Conservation (phyloP, 208 protist species). For the Leishmania tarentolae region DNA sequence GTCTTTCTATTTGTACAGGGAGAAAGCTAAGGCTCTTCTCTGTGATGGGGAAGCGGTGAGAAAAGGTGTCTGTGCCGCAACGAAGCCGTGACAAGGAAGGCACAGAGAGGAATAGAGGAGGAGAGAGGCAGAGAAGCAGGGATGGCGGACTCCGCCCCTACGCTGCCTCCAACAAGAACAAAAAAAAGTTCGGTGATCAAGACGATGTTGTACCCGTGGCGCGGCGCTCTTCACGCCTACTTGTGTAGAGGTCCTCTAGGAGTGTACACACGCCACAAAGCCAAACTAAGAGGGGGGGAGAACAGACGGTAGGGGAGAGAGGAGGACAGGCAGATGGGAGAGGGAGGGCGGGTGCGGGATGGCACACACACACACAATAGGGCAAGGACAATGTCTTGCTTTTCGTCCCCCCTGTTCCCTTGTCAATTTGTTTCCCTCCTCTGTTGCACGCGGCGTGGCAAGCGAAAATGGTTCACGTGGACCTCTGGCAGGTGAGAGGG, state of each 20-base stretch:
- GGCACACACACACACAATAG: background rate
- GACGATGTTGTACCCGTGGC: background rate
- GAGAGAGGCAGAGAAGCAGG: constrained; percentile 5
- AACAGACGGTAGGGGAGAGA: background rate
- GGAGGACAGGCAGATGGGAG: background rate
- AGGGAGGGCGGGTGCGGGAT: background rate
- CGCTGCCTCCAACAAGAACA: background rate
- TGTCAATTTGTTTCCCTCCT: background rate
- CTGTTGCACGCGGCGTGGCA: background rate
- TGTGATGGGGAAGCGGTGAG: background rate
- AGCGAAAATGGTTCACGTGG: background rate
- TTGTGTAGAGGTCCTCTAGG: background rate
- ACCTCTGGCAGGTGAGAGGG: background rate
- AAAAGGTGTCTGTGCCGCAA: background rate
- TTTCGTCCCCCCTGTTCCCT: background rate
- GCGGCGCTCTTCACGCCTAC: background rate
- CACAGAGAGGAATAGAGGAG: constrained; percentile 21
- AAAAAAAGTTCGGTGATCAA: background rate
- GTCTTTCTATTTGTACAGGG: background rate
- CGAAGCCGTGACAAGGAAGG: background rate
- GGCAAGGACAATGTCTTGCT: background rate
- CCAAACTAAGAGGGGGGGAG: background rate
- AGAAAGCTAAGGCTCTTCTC: background rate
- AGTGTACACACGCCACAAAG: background rate
- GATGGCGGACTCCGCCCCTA: background rate